phyloP scores from a whole-genome alignment of 805 yeast species.

The Candida namnaoensis region DNA sequence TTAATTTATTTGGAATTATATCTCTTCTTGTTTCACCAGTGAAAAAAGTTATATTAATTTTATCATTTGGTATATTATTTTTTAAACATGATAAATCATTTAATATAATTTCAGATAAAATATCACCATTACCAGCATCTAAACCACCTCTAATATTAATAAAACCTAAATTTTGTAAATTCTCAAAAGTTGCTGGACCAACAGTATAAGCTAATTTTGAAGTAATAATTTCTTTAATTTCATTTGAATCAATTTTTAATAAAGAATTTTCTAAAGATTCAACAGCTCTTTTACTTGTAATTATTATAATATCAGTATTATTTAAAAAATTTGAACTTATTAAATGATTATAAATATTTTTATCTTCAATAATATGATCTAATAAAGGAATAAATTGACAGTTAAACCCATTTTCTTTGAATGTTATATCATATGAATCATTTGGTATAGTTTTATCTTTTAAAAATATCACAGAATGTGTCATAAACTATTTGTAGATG shows the following conservation, averaged over 20 bases:
- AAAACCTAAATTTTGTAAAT: conserved; percentile 57
- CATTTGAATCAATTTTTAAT: conserved; percentile 9
- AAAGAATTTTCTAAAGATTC: conserved; percentile 55
- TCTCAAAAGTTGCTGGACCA: conserved; percentile 78
- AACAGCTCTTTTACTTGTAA: conserved; percentile 89
- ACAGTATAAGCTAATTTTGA: conserved; percentile 68
- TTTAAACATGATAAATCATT: conserved; percentile 11
- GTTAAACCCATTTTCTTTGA: conserved; percentile 25
- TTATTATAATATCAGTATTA: conserved; percentile 45
- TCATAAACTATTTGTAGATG: not conserved
- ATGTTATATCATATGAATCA: conserved; percentile 53
- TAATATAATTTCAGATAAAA: conserved; percentile 59
- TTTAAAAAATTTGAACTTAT: conserved; percentile 30
- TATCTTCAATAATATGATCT: conserved; percentile 50
- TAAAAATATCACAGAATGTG: conserved; percentile 37
- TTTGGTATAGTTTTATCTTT: conserved; percentile 64
- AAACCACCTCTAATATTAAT: conserved; percentile 60
- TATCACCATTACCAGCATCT: conserved; percentile 73
- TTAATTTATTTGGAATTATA: conserved; percentile 60
- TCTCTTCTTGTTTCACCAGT: conserved; percentile 86
- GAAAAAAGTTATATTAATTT: conserved; percentile 47
- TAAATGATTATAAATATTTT: conserved; percentile 35
- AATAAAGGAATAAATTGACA: conserved; percentile 68
- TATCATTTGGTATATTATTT: conserved; percentile 11
- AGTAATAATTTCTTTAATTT: conserved; percentile 21